These are phyloP conservation scores for Diaporthe ampelina DNA, from an alignment of 2,329 filamentous ascomycete genomes.

Conservation along the genomic window DNA sequence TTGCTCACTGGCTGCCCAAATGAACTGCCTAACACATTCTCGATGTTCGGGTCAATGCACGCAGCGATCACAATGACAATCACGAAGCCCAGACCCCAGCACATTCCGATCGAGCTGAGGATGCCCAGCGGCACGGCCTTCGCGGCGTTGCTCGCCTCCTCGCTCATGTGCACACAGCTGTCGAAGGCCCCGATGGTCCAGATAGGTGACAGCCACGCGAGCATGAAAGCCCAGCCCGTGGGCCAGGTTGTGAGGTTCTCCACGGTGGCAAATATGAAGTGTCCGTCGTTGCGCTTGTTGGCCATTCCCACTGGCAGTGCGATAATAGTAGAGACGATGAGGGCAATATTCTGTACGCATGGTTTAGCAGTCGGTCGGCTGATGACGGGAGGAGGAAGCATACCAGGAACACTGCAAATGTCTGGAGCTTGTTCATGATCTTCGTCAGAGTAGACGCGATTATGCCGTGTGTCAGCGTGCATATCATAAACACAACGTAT, in stretches of 20 bases:
- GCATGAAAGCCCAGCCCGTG: constrained; percentile 70
- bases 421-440: constrained; percentile 72
- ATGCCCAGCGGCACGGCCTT: constrained; percentile 72
- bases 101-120: constrained; percentile 67
- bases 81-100: constrained; percentile 68
- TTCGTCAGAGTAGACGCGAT: constrained; percentile 66
- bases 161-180: constrained; percentile 66
- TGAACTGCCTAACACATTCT: constrained; percentile 59
- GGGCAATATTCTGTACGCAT: constrained; percentile 58
- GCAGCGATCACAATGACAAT: constrained; percentile 70
- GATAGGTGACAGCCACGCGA: constrained; percentile 72
- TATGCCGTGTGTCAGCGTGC: constrained; percentile 66
- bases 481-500: constrained; percentile 70
- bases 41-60: constrained; percentile 67
- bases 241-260: constrained; percentile 72
- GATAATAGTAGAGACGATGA: constrained; percentile 69
- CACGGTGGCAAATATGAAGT: constrained; percentile 69
- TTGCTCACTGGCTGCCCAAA: constrained; percentile 73
- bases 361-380: neutral
- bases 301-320: constrained; percentile 66
- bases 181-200: constrained; percentile 73
- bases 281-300: constrained; percentile 55
- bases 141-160: constrained; percentile 72
- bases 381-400: neutral
- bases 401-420: constrained; percentile 63